Evolutionary conservation across 352 stramenopile species (phyloP).

Genomic region (Globisporangium takayamanum): DNA sequence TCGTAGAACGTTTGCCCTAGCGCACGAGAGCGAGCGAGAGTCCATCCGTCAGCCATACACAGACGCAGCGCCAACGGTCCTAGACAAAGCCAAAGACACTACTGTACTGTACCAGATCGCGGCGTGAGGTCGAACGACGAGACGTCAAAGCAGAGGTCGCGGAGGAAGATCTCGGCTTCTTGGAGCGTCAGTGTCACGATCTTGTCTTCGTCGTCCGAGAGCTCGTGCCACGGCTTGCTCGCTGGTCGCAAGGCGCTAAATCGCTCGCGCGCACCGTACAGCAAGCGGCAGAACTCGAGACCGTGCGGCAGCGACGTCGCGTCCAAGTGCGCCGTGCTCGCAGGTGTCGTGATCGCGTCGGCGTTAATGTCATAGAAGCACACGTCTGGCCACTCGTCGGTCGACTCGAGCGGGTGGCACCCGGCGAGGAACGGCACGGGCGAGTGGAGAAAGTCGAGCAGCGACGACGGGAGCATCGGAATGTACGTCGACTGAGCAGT

Average conservation of each 20-base stretch:
- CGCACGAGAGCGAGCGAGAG: background rate
- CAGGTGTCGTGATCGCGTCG: slow-evolving; percentile 39
- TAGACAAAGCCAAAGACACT: background rate
- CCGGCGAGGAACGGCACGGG: slow-evolving; percentile 75
- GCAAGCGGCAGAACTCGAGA: slow-evolving; percentile 47
- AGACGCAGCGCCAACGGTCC: background rate
- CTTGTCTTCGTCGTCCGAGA: slow-evolving; percentile 72
- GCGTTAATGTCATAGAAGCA: slow-evolving; percentile 81
- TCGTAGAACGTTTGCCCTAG: slow-evolving; percentile 59
- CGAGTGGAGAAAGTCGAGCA: slow-evolving; percentile 81
- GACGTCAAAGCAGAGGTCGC: slow-evolving; percentile 63
- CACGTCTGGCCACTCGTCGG: slow-evolving; percentile 72
- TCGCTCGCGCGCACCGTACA: slow-evolving; percentile 45
- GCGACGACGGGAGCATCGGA: slow-evolving; percentile 53
- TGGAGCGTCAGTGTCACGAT: slow-evolving; percentile 70
- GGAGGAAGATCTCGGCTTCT: slow-evolving; percentile 64
- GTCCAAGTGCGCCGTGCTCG: slow-evolving; percentile 35
- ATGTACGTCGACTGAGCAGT: slow-evolving; percentile 71
- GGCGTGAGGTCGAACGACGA: slow-evolving; percentile 47
- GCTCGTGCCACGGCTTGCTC: slow-evolving; percentile 67
- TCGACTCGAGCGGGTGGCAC: slow-evolving; percentile 51
- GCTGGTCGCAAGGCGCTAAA: slow-evolving; percentile 34
- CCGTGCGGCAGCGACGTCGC: slow-evolving; percentile 49
- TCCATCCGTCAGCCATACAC: background rate
- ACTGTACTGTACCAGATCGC: slow-evolving; percentile 22